phyloP scores from a whole-genome alignment of 805 yeast species.

The Ogataea parapolymorpha region DNA sequence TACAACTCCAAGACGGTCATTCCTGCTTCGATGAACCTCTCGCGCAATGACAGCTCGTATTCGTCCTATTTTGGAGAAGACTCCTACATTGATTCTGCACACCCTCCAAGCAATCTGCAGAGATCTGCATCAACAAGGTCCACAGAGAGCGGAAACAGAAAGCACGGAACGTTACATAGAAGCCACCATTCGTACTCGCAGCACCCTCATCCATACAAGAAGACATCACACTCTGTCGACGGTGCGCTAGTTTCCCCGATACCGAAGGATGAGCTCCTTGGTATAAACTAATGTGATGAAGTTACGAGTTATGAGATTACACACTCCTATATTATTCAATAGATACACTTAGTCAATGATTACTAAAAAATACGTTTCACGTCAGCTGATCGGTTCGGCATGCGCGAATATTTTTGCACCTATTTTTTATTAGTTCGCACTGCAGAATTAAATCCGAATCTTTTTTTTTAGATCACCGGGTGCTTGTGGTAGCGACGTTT shows the following conservation, averaged over 20 bases:
- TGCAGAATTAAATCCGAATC: background rate
- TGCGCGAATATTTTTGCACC: background rate
- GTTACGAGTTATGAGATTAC: slow-evolving; percentile 4
- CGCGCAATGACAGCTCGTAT: slow-evolving; percentile 7
- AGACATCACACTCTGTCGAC: slow-evolving; percentile 10
- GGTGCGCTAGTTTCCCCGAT: slow-evolving; percentile 10
- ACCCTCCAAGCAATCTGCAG: slow-evolving; percentile 18
- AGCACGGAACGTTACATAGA: slow-evolving; percentile 11
- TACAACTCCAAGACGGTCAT: slow-evolving; percentile 8
- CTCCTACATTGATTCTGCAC: slow-evolving; percentile 14
- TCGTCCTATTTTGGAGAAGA: slow-evolving; percentile 16
- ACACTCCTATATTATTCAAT: background rate
- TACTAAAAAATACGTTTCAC: background rate
- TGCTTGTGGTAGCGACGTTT: slow-evolving; percentile 22
- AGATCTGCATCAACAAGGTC: slow-evolving; percentile 19
- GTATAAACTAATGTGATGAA: slow-evolving; percentile 2
- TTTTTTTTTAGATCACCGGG: background rate
- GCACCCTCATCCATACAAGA: slow-evolving; percentile 28
- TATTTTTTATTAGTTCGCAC: too few relatives aligned
- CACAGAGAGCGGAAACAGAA: slow-evolving; percentile 8
- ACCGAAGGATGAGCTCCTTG: slow-evolving; percentile 10
- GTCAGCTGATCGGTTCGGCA: background rate
- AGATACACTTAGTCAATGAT: background rate
- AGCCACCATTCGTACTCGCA: slow-evolving; percentile 16
- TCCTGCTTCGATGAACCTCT: slow-evolving; percentile 1